A percentile compares a stretch with the other conserved stretches of the same genome.
Conservation (phyloP, 768 basidiomycete species). For the Russula griseocarnosa region DNA sequence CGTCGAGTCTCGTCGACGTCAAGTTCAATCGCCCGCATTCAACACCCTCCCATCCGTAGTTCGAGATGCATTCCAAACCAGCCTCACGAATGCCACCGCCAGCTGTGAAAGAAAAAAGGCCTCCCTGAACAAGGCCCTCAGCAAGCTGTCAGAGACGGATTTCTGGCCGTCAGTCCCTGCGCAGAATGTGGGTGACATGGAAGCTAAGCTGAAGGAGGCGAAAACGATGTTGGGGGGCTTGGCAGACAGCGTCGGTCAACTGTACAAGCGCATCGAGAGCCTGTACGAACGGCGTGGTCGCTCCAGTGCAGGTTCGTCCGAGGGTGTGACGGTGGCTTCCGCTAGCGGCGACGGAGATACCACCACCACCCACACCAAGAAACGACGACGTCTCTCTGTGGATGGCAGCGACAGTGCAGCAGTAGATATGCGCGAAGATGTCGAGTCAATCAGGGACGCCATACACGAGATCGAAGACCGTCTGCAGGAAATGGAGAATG, state of each 20-base stretch:
- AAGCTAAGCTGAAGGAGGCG: conserved; percentile 29
- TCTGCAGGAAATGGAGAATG: conserved; percentile 24
- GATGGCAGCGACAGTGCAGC: background rate
- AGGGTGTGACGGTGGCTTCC: background rate
- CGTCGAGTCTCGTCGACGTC: conserved; percentile 29
- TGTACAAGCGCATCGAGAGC: conserved; percentile 23
- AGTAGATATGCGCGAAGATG: conserved; percentile 13
- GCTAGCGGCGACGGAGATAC: background rate
- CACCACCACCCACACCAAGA: background rate
- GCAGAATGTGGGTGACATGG: conserved; percentile 30
- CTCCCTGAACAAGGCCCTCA: conserved; percentile 34
- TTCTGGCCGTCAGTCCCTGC: conserved; percentile 42
- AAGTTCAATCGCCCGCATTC: conserved; percentile 31
- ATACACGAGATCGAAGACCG: conserved; percentile 23
- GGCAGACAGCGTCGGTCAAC: conserved; percentile 26
- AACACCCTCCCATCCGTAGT: conserved; percentile 32
- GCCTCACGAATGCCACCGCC: conserved; percentile 31
- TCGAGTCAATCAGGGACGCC: conserved; percentile 20
- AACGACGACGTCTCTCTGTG: conserved; percentile 15
- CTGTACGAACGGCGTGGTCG: conserved; percentile 7
- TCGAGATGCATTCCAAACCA: conserved; percentile 30
- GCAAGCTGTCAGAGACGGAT: conserved; percentile 35
- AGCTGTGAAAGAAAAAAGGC: conserved; percentile 35
- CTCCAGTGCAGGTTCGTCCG: background rate
- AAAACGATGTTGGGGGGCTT: conserved; percentile 37